These are phyloP conservation scores for Viola pubescens DNA, from an alignment of 441 rosid species.

Conservation along the genomic window DNA sequence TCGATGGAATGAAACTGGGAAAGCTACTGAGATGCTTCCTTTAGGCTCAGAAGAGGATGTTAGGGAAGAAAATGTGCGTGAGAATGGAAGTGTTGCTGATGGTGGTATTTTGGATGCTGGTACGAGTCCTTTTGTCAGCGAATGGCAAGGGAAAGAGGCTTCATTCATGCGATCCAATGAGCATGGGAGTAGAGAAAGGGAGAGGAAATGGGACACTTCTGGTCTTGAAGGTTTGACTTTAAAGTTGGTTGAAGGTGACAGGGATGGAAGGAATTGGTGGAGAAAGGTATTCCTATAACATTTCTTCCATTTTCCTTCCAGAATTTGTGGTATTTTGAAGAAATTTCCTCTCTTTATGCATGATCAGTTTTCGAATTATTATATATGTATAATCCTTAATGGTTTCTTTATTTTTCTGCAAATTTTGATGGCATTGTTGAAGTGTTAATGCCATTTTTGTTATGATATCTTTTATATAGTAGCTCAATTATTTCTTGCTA, in stretches of 20 bases:
- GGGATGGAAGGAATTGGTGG: slow-evolving; percentile 81
- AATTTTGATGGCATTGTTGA: neutral
- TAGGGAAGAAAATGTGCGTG: slow-evolving; percentile 15
- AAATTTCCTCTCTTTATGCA: neutral
- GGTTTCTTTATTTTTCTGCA: neutral
- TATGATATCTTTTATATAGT: neutral
- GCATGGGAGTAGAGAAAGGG: slow-evolving; percentile 45
- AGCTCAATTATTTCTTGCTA: neutral
- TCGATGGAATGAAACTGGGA: slow-evolving; percentile 65
- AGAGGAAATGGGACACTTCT: slow-evolving; percentile 66
- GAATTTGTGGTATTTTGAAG: slow-evolving; percentile 26
- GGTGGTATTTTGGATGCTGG: slow-evolving; percentile 23
- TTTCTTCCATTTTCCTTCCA: neutral
- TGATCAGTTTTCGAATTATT: neutral
- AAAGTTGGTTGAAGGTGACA: slow-evolving; percentile 79
- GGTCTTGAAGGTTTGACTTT: slow-evolving; percentile 70
- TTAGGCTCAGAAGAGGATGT: slow-evolving; percentile 24
- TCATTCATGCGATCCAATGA: slow-evolving; percentile 84
- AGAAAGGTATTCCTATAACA: slow-evolving; percentile 54
- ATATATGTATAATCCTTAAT: neutral
- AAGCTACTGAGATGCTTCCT: slow-evolving; percentile 45
- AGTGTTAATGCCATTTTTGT: neutral
- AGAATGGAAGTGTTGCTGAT: slow-evolving; percentile 18
- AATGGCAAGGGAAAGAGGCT: slow-evolving; percentile 80
- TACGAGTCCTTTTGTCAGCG: slow-evolving; percentile 74